Conservation (phyloP, 257 asterid species). For the Solanum sejunctum region DNA sequence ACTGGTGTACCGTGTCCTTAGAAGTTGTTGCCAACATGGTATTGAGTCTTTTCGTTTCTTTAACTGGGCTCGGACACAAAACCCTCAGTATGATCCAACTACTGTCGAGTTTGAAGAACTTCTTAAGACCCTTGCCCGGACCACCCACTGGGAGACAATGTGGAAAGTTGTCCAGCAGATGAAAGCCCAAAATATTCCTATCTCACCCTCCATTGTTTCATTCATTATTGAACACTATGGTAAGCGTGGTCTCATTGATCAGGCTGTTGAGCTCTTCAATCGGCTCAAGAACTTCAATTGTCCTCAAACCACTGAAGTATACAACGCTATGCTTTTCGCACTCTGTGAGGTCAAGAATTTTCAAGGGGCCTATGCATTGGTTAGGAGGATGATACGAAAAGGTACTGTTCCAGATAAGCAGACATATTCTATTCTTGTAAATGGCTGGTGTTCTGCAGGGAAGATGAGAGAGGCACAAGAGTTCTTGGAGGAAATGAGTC, state of each 20-base stretch:
- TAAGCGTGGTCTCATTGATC: conserved; percentile 67
- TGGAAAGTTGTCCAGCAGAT: conserved; percentile 87
- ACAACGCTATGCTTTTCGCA: conserved; percentile 77
- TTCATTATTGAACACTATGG: conserved; percentile 88
- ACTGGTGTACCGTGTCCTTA: conserved; percentile 71
- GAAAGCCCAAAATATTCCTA: conserved; percentile 48
- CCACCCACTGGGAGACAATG: conserved; percentile 94
- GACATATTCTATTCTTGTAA: conserved; percentile 74
- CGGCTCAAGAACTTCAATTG: conserved; percentile 59
- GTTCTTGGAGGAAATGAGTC: conserved; percentile 93
- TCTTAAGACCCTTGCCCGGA: conserved; percentile 60
- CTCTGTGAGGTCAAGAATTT: conserved; percentile 90
- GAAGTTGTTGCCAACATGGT: conserved; percentile 67
- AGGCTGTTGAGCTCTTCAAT: conserved; percentile 84
- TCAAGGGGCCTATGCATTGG: conserved; percentile 91
- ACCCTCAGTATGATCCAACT: conserved; percentile 85
- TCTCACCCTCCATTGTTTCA: conserved; percentile 68
- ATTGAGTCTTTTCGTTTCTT: conserved; percentile 93
- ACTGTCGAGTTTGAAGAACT: conserved; percentile 90
- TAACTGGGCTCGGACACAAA: conserved; percentile 81
- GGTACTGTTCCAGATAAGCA: conserved; percentile 60
- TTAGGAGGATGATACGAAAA: conserved; percentile 77
- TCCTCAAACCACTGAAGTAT: conserved; percentile 66
- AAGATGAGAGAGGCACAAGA: conserved; percentile 93
- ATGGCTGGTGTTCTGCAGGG: conserved; percentile 94